Base-by-base conservation (phyloP, 495 filamentous ascomycete genomes). In the Podospora sp. region DNA sequence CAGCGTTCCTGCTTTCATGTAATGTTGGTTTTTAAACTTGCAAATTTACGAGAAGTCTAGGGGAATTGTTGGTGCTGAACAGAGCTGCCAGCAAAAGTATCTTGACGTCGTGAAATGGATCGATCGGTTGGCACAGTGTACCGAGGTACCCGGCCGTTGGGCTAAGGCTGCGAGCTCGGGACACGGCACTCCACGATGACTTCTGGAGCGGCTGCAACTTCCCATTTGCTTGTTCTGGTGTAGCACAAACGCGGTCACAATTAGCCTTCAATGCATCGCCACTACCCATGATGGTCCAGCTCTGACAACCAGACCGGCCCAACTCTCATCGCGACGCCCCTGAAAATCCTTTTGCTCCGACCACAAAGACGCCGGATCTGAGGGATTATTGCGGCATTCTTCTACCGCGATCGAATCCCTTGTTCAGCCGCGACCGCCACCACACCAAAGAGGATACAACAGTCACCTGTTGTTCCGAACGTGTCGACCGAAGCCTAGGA, bases 111-210 rank as follows among this genome's bases (percentile, higher is more conserved):
- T n/a, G n/a, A n/a, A 4, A 46, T 46, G 40, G 40, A 33, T 33
- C n/a, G n/a, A n/a, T n/a, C n/a, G 29, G 29, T 8, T 33, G 29
- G 29, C 29, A 33, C 40, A 46, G 11, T 46, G 40, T 46, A 46
- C 40, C 12, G 40, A 46, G 40, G 12, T 18, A 57, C 22, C 53
- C 51, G 24, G 9, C n/a, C 11, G 51, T 21, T 20, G 51, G 6
- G 20, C 51, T 25, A 20, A n/a, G n/a, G n/a, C 51, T 53, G 51
- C 20, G 22, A 24, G 53, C 26, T 26, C 53, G 55, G 64, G 55
- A 51, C 36, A 35, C 52, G n/a, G 55, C 55, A 33, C 58, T 66
- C 64, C 64, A 25, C 63, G 24, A 60, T 22, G 58, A 4, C 33
- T 14, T 60, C 58, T 27, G 18, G 11, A 18, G 22, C 56, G 56